Conservation (phyloP, 352 stramenopile genomes). For the Pythium folliculosum region DNA sequence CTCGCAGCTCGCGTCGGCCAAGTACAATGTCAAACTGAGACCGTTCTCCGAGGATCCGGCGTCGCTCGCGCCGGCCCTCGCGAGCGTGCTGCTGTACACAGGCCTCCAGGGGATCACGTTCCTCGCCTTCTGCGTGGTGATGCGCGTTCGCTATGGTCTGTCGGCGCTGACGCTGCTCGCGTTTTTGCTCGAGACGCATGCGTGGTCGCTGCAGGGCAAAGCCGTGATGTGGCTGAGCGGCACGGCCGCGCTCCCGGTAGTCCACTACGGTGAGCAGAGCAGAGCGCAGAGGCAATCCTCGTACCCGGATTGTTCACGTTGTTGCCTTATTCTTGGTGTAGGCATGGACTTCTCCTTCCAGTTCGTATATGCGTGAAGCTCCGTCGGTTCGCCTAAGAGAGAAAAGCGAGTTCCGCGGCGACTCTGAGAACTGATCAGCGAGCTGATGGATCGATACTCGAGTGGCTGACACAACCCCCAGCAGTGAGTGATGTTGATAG, state of each 20-base stretch:
- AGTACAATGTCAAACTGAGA: constrained; percentile 53
- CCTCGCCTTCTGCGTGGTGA: constrained; percentile 3
- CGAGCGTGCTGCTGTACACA: neutral
- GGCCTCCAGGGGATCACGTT: neutral
- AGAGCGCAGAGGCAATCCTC: too few relatives aligned
- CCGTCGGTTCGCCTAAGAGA: too few relatives aligned
- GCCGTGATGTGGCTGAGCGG: constrained; percentile 14
- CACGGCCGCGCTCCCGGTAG: constrained; percentile 12
- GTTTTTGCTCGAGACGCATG: constrained; percentile 21
- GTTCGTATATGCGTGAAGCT: too few relatives aligned
- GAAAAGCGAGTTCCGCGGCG: too few relatives aligned
- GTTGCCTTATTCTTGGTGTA: neutral
- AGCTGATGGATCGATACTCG: too few relatives aligned
- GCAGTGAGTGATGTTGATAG: too few relatives aligned
- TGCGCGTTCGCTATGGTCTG: constrained; percentile 14
- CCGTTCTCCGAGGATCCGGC: constrained; percentile 48
- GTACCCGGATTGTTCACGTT: too few relatives aligned
- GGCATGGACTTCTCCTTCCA: constrained; percentile 17
- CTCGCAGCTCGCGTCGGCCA: constrained; percentile 26
- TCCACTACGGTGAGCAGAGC: constrained; percentile 20
- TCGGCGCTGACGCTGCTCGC: constrained; percentile 17
- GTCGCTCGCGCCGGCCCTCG: constrained; percentile 42
- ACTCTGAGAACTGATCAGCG: too few relatives aligned
- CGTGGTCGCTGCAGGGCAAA: constrained; percentile 15
- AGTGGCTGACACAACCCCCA: too few relatives aligned